A percentile compares a stretch with the other conserved stretches of the same genome.
Conservation (phyloP, 768 basidiomycete species). For the Tylopilus rubrobrunneus region DNA sequence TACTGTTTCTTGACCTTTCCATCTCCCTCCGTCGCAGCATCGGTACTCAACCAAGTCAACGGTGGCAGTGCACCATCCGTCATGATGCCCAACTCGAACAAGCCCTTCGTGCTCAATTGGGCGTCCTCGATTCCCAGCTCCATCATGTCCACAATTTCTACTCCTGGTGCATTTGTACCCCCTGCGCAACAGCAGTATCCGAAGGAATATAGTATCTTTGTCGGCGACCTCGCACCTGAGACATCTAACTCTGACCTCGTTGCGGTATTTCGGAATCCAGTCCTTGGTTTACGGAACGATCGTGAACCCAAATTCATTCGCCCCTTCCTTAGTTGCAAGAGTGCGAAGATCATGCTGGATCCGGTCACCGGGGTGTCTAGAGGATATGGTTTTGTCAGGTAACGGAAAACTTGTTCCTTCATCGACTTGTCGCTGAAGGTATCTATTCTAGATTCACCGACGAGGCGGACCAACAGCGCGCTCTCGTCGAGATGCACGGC, state of each 20-base stretch:
- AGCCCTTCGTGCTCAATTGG: slow-evolving; percentile 82
- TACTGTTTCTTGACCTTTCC: slow-evolving; percentile 89
- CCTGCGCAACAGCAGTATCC: slow-evolving; percentile 54
- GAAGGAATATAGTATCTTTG: slow-evolving; percentile 92
- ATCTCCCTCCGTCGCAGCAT: slow-evolving; percentile 60
- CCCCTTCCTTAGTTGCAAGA: slow-evolving; percentile 89
- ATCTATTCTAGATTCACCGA: slow-evolving; percentile 67
- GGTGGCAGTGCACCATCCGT: slow-evolving; percentile 39
- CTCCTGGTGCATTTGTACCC: slow-evolving; percentile 27
- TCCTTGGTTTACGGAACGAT: slow-evolving; percentile 79
- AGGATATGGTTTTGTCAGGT: slow-evolving; percentile 93
- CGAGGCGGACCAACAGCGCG: slow-evolving; percentile 84
- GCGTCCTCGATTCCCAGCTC: slow-evolving; percentile 44
- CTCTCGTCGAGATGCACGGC: slow-evolving; percentile 88
- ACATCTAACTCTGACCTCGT: slow-evolving; percentile 96
- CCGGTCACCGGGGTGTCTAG: slow-evolving; percentile 84
- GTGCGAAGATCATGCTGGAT: slow-evolving; percentile 94
- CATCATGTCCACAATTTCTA: slow-evolving; percentile 28
- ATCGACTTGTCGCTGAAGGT: slow-evolving; percentile 5
- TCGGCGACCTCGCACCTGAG: slow-evolving; percentile 90
- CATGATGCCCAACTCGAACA: slow-evolving; percentile 84
- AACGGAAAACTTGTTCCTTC: slow-evolving; percentile 21
- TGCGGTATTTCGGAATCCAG: slow-evolving; percentile 86
- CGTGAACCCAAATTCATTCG: slow-evolving; percentile 85
- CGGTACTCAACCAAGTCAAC: slow-evolving; percentile 67